Base-by-base conservation (phyloP, 139 green algal species). In the Micractinium sp. region DNA sequence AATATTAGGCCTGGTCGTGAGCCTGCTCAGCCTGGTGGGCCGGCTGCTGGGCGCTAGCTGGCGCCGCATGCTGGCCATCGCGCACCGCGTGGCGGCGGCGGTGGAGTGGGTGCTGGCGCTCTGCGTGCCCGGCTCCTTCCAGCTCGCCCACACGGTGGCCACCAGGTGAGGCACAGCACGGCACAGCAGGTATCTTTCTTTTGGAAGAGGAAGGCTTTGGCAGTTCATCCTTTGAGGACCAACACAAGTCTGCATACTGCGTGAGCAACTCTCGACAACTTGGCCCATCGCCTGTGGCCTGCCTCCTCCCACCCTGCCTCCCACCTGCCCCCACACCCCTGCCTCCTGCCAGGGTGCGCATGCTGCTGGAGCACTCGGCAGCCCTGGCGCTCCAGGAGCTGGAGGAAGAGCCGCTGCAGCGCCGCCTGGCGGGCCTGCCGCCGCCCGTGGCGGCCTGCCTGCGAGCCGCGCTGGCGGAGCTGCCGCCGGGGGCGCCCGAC, bases 341-440 rank as follows among this genome's bases (percentile, higher is more conserved):
- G 1, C n/a, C 76, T 60, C 3, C 0, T 19, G 1, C 35, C 76
- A 81, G 76, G 76, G 76, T 81, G 76, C 76, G 76, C 36, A 38
- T n/a, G 20, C 47, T 83, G 12, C 78, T 83, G 78, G 78, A 83
- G 41, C 78, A 83, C 39, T 83, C 33, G 36, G 39, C 60, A 9
- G 36, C 20, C 29, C 56, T 76, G 61, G 61, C n/a, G n/a, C 15
- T 66, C 1, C 33, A 36, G 5, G 33, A 74, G 29, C 56, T 41
- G 25, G 19, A 90, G 39, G 33, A 39, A 12, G 38, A 85, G 39
- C 15, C 61, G 31, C 27, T 93, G 82, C 9, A 81, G 78, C 78
- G 78, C 27, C 78, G 78, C 2, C 78, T 83, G 25, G 29, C 39
- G 5, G 78, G 78, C 33, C 78, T 83, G 78, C 78, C 78, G 3